phyloP scores from a whole-genome alignment of 1,284 basidiomycete species.

The Flammula alnicola region DNA sequence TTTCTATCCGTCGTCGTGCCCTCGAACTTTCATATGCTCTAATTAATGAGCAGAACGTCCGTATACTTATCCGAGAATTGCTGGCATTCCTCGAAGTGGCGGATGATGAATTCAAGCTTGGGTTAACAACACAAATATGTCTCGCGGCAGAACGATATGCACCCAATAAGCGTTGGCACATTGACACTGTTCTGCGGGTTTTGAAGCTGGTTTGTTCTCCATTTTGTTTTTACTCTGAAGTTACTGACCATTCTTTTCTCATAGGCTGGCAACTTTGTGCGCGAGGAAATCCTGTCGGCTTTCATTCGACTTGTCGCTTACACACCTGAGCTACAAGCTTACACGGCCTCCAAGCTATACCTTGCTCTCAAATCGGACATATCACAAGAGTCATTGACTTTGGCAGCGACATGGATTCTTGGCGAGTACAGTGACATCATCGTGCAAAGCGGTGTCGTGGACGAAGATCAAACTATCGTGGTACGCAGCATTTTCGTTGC shows the following conservation, averaged over 20 bases:
- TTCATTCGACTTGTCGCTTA: slow-evolving; percentile 97
- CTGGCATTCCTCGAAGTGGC: slow-evolving; percentile 97
- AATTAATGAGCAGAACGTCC: slow-evolving; percentile 95
- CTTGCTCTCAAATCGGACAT: slow-evolving; percentile 89
- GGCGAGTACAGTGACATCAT: slow-evolving; percentile 97
- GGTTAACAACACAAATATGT: slow-evolving; percentile 97
- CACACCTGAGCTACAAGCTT: slow-evolving; percentile 96
- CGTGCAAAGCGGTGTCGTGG: slow-evolving; percentile 87
- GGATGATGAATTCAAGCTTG: slow-evolving; percentile 98
- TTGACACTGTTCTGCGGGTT: slow-evolving; percentile 94
- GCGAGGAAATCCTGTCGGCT: slow-evolving; percentile 94
- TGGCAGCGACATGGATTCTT: slow-evolving; percentile 94
- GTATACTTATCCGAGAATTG: slow-evolving; percentile 90
- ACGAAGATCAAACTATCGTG: slow-evolving; percentile 80
- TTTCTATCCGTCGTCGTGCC: slow-evolving; percentile 96
- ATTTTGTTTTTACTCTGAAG: not conserved
- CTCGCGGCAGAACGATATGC: slow-evolving; percentile 96
- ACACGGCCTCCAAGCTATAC: slow-evolving; percentile 94
- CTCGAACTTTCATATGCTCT: slow-evolving; percentile 97
- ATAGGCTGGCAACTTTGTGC: slow-evolving; percentile 97
- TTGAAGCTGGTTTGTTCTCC: slow-evolving; percentile 78
- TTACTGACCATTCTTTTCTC: slow-evolving; percentile 4
- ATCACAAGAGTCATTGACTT: slow-evolving; percentile 94
- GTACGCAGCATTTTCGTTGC: slow-evolving; percentile 43
- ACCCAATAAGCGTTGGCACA: slow-evolving; percentile 99